phyloP scores from a whole-genome alignment of 495 filamentous ascomycete genomes.

The Podospora tetraspora region DNA sequence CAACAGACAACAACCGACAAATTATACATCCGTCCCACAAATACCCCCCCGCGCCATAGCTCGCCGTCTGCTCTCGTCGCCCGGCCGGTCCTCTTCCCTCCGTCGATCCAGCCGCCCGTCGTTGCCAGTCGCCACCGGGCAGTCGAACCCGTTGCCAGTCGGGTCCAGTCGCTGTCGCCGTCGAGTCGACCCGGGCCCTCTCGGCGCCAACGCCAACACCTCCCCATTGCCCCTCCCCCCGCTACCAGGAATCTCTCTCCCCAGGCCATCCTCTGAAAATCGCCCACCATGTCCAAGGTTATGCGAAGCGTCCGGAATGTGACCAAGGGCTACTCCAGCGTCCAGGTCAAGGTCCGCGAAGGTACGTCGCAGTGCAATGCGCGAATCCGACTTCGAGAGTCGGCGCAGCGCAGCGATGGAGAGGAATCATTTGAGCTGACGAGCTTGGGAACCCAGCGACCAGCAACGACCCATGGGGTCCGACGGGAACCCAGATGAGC shows the following conservation, averaged over 20 bases:
- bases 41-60: not conserved
- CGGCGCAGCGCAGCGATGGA: not conserved
- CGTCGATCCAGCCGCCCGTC: not conserved
- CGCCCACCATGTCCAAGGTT: slow-evolving; percentile 82
- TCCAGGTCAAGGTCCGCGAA: slow-evolving; percentile 99
- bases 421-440: slow-evolving; percentile 17
- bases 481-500: slow-evolving; percentile 96
- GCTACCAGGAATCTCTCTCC: not conserved
- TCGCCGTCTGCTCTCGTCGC: not conserved
- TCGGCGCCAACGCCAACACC: slow-evolving; percentile 8
- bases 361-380: slow-evolving; percentile 51
- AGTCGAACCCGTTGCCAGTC: not conserved
- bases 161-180: not conserved
- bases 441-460: slow-evolving; percentile 58
- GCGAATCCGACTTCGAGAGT: not conserved
- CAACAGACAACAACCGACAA: not conserved
- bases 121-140: not conserved
- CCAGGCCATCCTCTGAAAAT: slow-evolving; percentile 2
- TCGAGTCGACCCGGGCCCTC: not conserved
- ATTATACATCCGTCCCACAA: not conserved
- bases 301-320: slow-evolving; percentile 99
- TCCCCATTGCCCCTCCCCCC: not conserved
- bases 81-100: not conserved
- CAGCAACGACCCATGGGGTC: slow-evolving; percentile 99
- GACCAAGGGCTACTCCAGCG: slow-evolving; percentile 95